phyloP scores from a whole-genome alignment of 129 eudicot species.

The Oenanthe sinensis region DNA sequence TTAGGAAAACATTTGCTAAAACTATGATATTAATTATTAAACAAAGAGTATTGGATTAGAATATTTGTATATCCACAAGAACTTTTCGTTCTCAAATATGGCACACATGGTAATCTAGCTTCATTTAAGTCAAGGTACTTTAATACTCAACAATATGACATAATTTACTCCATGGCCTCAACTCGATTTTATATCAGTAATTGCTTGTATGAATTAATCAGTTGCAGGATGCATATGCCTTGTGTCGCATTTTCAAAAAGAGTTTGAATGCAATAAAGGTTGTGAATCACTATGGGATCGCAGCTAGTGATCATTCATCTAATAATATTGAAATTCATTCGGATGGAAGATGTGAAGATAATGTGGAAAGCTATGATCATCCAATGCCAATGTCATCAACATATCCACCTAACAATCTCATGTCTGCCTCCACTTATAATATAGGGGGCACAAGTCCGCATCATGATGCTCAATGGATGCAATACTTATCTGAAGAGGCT shows the following conservation, averaged over 20 bases:
- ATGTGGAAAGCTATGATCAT: constrained; percentile 47
- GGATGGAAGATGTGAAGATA: constrained; percentile 68
- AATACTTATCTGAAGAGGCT: constrained; percentile 77
- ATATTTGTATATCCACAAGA: too few species aligned
- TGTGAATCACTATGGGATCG: constrained; percentile 34
- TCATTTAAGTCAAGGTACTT: too few species aligned
- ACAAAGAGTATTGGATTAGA: too few species aligned
- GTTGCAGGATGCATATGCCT: constrained; percentile 84
- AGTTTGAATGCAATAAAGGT: constrained; percentile 56
- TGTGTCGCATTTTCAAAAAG: constrained; percentile 91
- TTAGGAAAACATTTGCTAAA: too few species aligned
- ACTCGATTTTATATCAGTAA: too few species aligned
- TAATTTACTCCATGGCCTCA: neutral
- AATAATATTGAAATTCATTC: constrained; percentile 49
- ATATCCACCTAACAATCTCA: constrained; percentile 26
- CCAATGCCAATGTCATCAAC: constrained; percentile 40
- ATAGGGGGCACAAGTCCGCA: constrained; percentile 16
- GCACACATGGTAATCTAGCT: too few species aligned
- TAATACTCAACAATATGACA: too few species aligned
- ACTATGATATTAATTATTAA: too few species aligned
- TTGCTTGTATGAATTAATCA: neutral
- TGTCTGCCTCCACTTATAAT: constrained; percentile 35
- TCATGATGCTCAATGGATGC: constrained; percentile 69
- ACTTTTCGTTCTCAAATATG: too few species aligned
- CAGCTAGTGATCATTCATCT: constrained; percentile 58